Evolutionary conservation across 2,329 filamentous ascomycete species (phyloP).

Genomic region (Ampelomyces quisqualis): DNA sequence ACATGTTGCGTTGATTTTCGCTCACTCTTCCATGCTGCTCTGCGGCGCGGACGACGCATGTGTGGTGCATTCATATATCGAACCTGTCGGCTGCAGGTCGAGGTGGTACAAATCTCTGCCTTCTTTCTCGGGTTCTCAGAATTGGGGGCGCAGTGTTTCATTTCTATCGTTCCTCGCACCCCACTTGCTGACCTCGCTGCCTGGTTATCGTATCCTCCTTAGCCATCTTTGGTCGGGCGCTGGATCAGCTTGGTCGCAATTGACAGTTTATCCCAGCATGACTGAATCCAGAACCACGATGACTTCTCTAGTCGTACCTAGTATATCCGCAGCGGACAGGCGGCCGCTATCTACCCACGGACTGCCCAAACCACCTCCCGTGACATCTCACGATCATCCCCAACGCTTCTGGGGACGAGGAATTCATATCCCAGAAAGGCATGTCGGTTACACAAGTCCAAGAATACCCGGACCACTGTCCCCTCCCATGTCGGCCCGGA

Average conservation of each 20-base stretch:
- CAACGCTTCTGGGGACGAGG: conserved; percentile 33
- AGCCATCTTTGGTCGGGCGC: not conserved
- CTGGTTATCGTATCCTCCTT: too few relatives aligned
- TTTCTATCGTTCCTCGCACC: conserved; percentile 20
- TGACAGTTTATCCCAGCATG: not conserved
- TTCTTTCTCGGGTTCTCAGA: conserved; percentile 21
- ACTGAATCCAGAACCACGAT: conserved; percentile 8
- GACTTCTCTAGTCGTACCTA: conserved; percentile 26
- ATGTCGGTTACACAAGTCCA: conserved; percentile 23
- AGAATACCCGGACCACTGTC: conserved; percentile 30
- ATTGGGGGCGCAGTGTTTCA: conserved; percentile 22
- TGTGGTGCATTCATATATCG: conserved; percentile 36
- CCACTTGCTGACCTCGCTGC: conserved; percentile 19
- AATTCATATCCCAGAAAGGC: conserved; percentile 16
- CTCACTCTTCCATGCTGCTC: conserved; percentile 16
- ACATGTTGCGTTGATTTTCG: conserved; percentile 5
- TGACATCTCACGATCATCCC: conserved; percentile 29
- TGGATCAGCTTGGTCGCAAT: not conserved
- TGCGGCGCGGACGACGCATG: conserved; percentile 26
- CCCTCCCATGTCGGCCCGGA: conserved; percentile 41
- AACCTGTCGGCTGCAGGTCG: conserved; percentile 33
- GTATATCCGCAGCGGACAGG: conserved; percentile 21
- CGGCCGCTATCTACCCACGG: conserved; percentile 37
- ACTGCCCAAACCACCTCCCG: conserved; percentile 35
- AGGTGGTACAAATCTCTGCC: conserved; percentile 33